Percentiles rank a stretch among this genome's conserved stretches.
These are phyloP conservation scores for Salix purpurea DNA, from an alignment of 345 rosid genomes.

Conservation along the genomic window DNA sequence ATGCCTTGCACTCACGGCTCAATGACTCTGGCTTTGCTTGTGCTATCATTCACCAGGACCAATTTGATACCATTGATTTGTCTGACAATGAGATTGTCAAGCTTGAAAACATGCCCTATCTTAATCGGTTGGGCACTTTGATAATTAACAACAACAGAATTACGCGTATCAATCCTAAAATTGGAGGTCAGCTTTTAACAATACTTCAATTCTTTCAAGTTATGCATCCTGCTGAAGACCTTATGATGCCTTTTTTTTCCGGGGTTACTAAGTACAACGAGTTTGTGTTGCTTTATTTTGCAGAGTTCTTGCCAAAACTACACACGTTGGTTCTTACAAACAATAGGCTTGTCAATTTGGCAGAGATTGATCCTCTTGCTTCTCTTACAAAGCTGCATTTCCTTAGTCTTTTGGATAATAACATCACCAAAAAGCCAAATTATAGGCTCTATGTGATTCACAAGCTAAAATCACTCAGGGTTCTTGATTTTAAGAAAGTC, in stretches of 20 bases:
- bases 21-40: background rate
- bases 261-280: background rate
- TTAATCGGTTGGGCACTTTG: conserved; percentile 84
- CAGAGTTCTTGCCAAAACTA: conserved; percentile 87
- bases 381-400: conserved; percentile 82
- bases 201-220: background rate
- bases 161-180: conserved; percentile 80
- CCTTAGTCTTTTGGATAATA: conserved; percentile 91
- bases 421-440: conserved; percentile 81
- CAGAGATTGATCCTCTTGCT: conserved; percentile 90
- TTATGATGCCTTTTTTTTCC: background rate
- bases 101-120: conserved; percentile 88
- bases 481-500: conserved; percentile 92
- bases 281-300: conserved; percentile 9
- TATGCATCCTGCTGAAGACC: background rate
- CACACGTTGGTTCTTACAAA: conserved; percentile 89
- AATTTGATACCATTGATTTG: conserved; percentile 94
- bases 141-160: conserved; percentile 86
- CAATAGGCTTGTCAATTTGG: conserved; percentile 95
- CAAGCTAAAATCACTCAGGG: conserved; percentile 79
- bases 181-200: conserved; percentile 58
- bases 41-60: conserved; percentile 57
- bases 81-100: conserved; percentile 99
- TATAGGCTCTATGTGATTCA: conserved; percentile 89
- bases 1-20: background rate